phyloP scores from a whole-genome alignment of 169 alveolate genomes.

The Pseudocohnilembus persalinus region DNA sequence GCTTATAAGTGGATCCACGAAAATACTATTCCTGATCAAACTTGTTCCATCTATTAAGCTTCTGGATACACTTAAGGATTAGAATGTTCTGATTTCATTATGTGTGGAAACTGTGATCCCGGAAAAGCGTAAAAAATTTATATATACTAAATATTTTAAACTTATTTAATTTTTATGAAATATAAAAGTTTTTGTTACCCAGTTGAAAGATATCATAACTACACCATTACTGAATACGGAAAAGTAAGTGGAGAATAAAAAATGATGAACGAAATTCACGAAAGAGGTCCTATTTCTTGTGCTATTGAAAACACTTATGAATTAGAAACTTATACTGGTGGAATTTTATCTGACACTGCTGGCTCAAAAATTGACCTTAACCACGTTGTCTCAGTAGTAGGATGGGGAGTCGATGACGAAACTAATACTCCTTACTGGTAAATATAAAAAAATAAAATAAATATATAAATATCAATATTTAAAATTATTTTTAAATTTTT shows the following conservation, averaged over 20 bases:
- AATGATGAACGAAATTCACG: conserved; percentile 71
- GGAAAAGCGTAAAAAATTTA: background rate
- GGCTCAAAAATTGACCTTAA: conserved; percentile 38
- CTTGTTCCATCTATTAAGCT: conserved; percentile 73
- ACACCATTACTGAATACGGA: conserved; percentile 55
- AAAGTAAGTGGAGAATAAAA: conserved; percentile 58
- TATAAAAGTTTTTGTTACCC: conserved; percentile 45
- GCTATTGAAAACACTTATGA: conserved; percentile 60
- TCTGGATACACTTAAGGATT: conserved; percentile 64
- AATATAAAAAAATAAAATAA: background rate
- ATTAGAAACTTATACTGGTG: conserved; percentile 38
- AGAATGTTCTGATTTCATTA: conserved; percentile 45
- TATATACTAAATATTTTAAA: background rate
- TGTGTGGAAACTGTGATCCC: conserved; percentile 59
- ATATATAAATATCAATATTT: no score
- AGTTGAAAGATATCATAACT: conserved; percentile 46
- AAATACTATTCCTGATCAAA: conserved; percentile 72
- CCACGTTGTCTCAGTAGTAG: conserved; percentile 70
- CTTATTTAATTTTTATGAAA: background rate
- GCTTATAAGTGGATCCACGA: conserved; percentile 58
- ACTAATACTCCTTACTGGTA: conserved; percentile 68
- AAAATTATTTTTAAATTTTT: no score
- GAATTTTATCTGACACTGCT: conserved; percentile 59
- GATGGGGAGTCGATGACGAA: conserved; percentile 77
- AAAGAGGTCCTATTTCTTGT: conserved; percentile 77